Evolutionary conservation across 1,139 yeast genomes (phyloP).

Genomic region (Pneumocystis jirovecii): DNA sequence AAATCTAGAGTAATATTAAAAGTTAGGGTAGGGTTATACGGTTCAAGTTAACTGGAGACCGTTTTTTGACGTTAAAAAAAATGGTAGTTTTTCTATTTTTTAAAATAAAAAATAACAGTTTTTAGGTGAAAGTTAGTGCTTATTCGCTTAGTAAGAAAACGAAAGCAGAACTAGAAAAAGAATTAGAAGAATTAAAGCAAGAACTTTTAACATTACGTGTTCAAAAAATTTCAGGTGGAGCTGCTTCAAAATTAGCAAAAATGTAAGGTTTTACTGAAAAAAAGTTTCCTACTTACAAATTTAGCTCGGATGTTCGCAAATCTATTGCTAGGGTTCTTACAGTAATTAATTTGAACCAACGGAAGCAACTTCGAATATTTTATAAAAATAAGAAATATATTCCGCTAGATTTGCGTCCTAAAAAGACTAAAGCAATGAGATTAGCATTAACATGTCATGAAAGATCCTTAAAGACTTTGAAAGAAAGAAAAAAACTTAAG

Average conservation of each 20-base stretch:
- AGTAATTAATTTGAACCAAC: conserved; percentile 90
- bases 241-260: conserved; percentile 70
- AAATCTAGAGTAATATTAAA: too few relatives aligned
- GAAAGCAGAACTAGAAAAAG: conserved; percentile 88
- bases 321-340: conserved; percentile 97
- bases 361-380: conserved; percentile 88
- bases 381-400: conserved; percentile 88
- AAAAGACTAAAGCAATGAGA: conserved; percentile 99
- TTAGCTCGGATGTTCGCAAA: conserved; percentile 77
- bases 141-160: conserved; percentile 95
- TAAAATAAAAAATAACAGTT: not conserved
- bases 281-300: not conserved
- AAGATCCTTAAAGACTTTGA: conserved; percentile 65
- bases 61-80: not conserved
- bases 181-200: conserved; percentile 91
- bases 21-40: not conserved
- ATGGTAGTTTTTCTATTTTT: not conserved
- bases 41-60: not conserved
- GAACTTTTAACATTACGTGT: conserved; percentile 94
- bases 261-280: conserved; percentile 24
- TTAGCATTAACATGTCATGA: conserved; percentile 86
- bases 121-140: conserved; percentile 7
- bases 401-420: conserved; percentile 98
- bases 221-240: conserved; percentile 67
- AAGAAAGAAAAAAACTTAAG: conserved; percentile 79